These are phyloP conservation scores for Mycena vulgaris DNA, from an alignment of 768 basidiomycete genomes.

Conservation along the genomic window DNA sequence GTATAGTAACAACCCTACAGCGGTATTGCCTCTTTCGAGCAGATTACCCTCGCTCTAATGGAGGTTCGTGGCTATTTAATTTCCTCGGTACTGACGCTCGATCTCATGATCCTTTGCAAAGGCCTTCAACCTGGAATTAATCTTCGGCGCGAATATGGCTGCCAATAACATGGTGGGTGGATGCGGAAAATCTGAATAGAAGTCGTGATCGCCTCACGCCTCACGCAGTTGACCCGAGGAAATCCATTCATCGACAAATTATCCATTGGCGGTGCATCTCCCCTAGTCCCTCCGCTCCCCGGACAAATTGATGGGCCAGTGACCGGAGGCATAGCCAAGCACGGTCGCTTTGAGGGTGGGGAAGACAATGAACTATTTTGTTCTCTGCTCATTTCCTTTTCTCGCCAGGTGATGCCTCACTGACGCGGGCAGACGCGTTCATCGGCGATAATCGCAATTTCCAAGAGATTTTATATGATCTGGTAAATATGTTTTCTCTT, in stretches of 20 bases:
- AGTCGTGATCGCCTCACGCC: background rate
- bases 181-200: background rate
- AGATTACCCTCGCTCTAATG: conserved; percentile 34
- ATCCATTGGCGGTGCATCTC: conserved; percentile 35
- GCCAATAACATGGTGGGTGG: conserved; percentile 32
- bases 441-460: conserved; percentile 39
- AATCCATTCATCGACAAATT: conserved; percentile 36
- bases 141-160: conserved; percentile 25
- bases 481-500: conserved; percentile 1
- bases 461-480: conserved; percentile 34
- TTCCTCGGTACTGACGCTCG: background rate
- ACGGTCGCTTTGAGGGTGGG: conserved; percentile 35
- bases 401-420: conserved; percentile 30
- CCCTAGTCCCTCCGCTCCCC: conserved; percentile 26
- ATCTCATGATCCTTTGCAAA: background rate
- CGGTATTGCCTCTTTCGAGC: conserved; percentile 38
- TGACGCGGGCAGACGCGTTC: conserved; percentile 36
- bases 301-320: conserved; percentile 35
- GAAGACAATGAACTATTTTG: too few species aligned
- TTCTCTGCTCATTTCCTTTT: background rate
- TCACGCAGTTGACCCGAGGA: conserved; percentile 35
- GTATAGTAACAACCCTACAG: conserved; percentile 9
- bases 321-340: conserved; percentile 36
- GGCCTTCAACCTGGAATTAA: conserved; percentile 35
- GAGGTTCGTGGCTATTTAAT: conserved; percentile 16